These are phyloP conservation scores for Lanmaoa rubissima DNA, from an alignment of 768 basidiomycete genomes.

Conservation along the genomic window DNA sequence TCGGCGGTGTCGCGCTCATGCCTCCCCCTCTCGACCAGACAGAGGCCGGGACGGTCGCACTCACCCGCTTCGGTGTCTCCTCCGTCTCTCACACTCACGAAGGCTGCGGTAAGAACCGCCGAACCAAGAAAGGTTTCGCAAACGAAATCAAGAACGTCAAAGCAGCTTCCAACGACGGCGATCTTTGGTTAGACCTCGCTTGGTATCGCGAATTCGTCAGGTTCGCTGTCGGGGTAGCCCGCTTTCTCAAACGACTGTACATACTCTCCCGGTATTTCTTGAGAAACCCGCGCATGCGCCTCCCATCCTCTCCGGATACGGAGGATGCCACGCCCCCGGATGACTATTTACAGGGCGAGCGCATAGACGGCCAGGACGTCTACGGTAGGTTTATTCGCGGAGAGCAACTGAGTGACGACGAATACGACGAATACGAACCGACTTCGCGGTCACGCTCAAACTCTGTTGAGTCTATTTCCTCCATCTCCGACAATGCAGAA, in stretches of 20 bases:
- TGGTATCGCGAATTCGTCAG: conserved; percentile 41
- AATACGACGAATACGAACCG: conserved; percentile 40
- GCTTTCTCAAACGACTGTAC: conserved; percentile 26
- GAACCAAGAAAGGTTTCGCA: conserved; percentile 38
- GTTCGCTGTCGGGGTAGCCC: conserved; percentile 32
- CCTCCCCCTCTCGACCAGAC: conserved; percentile 9
- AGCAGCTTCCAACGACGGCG: conserved; percentile 33
- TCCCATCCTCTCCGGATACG: conserved; percentile 1
- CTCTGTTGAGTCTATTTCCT: conserved; percentile 23
- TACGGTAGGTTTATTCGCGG: conserved; percentile 63
- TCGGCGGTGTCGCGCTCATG: conserved; percentile 47
- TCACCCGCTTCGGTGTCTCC: conserved; percentile 44
- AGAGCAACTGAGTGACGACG: conserved; percentile 51
- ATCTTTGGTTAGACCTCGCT: conserved; percentile 39
- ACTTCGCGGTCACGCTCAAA: conserved; percentile 20
- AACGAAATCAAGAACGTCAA: conserved; percentile 52
- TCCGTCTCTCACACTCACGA: conserved; percentile 33
- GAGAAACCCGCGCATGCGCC: conserved; percentile 13
- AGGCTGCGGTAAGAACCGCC: conserved; percentile 22
- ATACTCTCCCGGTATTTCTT: conserved; percentile 17
- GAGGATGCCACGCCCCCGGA: conserved; percentile 5
- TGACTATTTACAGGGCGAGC: conserved; percentile 8
- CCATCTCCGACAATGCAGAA: conserved; percentile 28
- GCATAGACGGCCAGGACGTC: conserved; percentile 36
- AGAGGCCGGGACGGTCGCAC: conserved; percentile 36